Conservation (phyloP, 2,329 filamentous ascomycete genomes). For the Colletotrichum orchidophilum region DNA sequence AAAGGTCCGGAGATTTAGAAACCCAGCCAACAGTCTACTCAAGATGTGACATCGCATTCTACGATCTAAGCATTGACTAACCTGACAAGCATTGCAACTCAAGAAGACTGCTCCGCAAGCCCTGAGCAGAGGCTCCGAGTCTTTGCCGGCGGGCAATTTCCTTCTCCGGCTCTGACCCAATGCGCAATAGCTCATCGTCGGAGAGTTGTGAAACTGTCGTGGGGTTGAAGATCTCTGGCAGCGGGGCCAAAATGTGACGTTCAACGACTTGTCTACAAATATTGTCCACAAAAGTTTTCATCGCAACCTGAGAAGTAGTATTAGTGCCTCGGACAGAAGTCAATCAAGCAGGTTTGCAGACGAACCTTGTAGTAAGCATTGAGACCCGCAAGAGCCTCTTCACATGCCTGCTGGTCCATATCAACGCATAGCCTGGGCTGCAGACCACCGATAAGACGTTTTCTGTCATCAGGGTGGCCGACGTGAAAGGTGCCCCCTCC, state of each 20-base stretch:
- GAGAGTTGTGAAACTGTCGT: neutral
- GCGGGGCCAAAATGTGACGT: slow-evolving; percentile 32
- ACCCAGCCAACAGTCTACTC: neutral
- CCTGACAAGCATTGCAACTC: slow-evolving; percentile 8
- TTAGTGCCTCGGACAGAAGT: neutral
- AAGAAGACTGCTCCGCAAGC: neutral
- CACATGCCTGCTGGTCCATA: slow-evolving; percentile 36
- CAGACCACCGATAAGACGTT: neutral
- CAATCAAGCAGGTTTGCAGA: neutral
- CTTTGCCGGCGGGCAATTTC: slow-evolving; percentile 10
- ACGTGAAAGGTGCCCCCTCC: rapidly evolving
- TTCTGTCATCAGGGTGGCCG: neutral
- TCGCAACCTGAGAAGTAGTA: neutral
- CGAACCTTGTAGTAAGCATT: slow-evolving; percentile 39
- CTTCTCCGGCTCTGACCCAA: slow-evolving; percentile 18
- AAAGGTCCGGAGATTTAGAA: neutral
- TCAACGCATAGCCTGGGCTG: neutral
- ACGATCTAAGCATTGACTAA: neutral
- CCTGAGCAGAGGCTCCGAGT: neutral
- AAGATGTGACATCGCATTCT: too few relatives aligned
- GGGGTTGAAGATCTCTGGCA: slow-evolving; percentile 17
- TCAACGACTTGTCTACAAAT: slow-evolving; percentile 38
- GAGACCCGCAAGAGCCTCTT: slow-evolving; percentile 34
- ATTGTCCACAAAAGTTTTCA: slow-evolving; percentile 39
- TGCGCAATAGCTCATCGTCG: slow-evolving; percentile 16